Percentiles rank a stretch among this genome's conserved stretches.
These are phyloP conservation scores for Blastobotrys muscicola DNA, from an alignment of 805 yeast species.

Conservation along the genomic window DNA sequence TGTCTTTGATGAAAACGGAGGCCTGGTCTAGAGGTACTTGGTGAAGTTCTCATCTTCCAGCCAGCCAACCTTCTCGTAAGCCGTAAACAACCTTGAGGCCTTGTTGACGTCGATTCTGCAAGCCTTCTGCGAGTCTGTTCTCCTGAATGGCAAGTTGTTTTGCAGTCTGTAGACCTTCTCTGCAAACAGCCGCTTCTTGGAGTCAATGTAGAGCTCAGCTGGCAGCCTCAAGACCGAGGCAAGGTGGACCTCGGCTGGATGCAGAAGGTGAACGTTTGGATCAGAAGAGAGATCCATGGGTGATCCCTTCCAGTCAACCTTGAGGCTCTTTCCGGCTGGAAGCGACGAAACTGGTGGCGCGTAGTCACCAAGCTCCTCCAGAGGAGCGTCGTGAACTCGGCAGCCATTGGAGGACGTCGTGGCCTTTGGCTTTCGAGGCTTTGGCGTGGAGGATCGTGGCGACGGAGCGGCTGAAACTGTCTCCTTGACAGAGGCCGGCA, in stretches of 20 bases:
- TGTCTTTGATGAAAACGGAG: too few relatives aligned
- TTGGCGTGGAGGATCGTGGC: conserved; percentile 15
- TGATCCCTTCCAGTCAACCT: conserved; percentile 97
- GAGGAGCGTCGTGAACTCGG: conserved; percentile 31
- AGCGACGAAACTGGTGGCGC: conserved; percentile 62
- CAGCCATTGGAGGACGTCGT: conserved; percentile 18
- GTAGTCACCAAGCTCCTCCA: conserved; percentile 54
- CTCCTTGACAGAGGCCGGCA: background rate
- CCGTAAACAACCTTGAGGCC: conserved; percentile 82
- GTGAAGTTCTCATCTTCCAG: conserved; percentile 65
- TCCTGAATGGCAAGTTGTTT: conserved; percentile 69
- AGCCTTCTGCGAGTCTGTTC: conserved; percentile 97
- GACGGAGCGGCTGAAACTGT: background rate
- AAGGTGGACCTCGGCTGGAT: conserved; percentile 81
- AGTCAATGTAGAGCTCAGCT: conserved; percentile 65
- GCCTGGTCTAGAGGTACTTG: conserved; percentile 31
- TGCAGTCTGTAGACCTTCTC: conserved; percentile 77
- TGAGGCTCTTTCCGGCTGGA: conserved; percentile 62
- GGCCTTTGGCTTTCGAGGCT: conserved; percentile 40
- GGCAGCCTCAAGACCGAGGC: conserved; percentile 89
- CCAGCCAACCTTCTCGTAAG: conserved; percentile 90
- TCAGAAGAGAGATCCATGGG: conserved; percentile 84
- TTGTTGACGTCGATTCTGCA: conserved; percentile 95
- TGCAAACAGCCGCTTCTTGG: conserved; percentile 74
- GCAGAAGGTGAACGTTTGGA: conserved; percentile 62